Conservation (phyloP, 106 monocot species). For the Narthecium ossifragum region DNA sequence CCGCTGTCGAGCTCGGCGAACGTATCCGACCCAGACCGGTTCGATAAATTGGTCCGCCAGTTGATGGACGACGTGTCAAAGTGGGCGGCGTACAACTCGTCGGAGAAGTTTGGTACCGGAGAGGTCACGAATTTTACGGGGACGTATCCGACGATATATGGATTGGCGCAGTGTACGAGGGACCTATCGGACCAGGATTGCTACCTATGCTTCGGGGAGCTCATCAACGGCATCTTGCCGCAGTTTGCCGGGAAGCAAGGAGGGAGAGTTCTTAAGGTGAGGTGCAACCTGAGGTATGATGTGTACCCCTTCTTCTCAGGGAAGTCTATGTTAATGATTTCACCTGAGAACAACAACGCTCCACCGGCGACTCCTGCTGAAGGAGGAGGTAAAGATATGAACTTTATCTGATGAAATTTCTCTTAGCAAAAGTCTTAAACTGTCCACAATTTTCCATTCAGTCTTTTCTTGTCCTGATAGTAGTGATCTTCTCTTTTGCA, state of each 20-base stretch:
- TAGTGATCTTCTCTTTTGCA: too few relatives aligned
- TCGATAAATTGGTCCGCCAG: neutral
- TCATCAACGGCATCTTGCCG: neutral
- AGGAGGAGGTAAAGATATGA: too few relatives aligned
- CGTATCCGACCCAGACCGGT: neutral
- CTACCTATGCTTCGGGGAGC: neutral
- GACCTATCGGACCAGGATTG: neutral
- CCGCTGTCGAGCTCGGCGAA: neutral
- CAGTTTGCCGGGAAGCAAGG: neutral
- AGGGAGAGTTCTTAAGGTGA: neutral
- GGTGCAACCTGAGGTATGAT: neutral
- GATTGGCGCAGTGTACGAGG: neutral
- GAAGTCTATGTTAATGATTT: constrained; percentile 1
- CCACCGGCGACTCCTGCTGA: neutral
- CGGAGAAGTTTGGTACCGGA: too few relatives aligned
- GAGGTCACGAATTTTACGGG: too few relatives aligned
- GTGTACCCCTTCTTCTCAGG: neutral
- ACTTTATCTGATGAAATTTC: too few relatives aligned
- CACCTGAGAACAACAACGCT: neutral
- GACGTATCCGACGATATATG: too few relatives aligned
- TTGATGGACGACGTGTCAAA: neutral
- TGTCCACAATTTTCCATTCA: too few relatives aligned
- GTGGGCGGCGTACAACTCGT: too few relatives aligned
- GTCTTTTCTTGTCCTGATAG: too few relatives aligned
- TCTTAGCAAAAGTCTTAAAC: too few relatives aligned